Evolutionary conservation across 78 protist genomes (phyloP).

Genomic region (Reticulomyxa filosa): DNA sequence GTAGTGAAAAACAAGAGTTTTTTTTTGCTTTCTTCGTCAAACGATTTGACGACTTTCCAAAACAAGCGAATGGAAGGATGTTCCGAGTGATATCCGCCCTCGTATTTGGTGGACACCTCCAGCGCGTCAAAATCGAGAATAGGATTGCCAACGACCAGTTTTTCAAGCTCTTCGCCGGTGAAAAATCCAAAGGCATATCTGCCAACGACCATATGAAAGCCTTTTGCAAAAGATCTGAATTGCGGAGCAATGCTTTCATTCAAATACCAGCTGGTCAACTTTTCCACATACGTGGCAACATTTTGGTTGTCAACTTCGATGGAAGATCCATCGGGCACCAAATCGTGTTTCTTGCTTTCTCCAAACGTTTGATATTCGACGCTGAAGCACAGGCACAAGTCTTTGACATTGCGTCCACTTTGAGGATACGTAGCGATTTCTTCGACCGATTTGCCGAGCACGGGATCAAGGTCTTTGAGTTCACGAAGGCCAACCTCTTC

Average conservation of each 20-base stretch:
- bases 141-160: conserved; percentile 66
- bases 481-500: background rate
- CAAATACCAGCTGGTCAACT: conserved; percentile 29
- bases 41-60: conserved; percentile 60
- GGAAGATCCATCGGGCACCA: conserved; percentile 52
- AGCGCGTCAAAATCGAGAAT: conserved; percentile 68
- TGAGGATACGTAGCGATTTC: too few relatives aligned
- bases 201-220: conserved; percentile 48
- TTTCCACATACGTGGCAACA: conserved; percentile 49
- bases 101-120: conserved; percentile 53
- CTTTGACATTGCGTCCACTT: too few relatives aligned
- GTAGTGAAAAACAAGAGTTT: conserved; percentile 66
- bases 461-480: conserved; percentile 26
- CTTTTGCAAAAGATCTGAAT: conserved; percentile 49
- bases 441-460: conserved; percentile 32
- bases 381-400: conserved; percentile 34
- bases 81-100: conserved; percentile 38
- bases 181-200: background rate
- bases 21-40: conserved; percentile 52
- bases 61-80: conserved; percentile 16
- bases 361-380: conserved; percentile 41
- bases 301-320: conserved; percentile 47
- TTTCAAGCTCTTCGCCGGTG: conserved; percentile 71
- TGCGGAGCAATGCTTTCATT: conserved; percentile 31
- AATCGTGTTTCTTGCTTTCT: conserved; percentile 19